Conservation (phyloP, 2,329 filamentous ascomycete species). For the Pseudocercospora fijiensis region DNA sequence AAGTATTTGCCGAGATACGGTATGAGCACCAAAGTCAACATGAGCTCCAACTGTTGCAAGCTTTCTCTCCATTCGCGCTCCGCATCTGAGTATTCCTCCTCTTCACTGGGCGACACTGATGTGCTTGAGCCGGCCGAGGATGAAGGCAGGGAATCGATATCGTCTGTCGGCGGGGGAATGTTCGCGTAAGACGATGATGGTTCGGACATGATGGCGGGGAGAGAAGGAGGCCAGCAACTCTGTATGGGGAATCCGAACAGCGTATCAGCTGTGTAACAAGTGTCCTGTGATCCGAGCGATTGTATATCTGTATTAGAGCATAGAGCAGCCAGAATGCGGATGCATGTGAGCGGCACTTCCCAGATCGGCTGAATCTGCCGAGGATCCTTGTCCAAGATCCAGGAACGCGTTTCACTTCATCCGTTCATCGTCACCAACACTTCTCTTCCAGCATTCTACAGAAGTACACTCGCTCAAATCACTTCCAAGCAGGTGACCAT, state of each 20-base stretch:
- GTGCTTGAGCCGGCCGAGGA: slow-evolving; percentile 52
- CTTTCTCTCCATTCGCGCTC: slow-evolving; percentile 94
- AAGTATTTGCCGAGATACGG: slow-evolving; percentile 94
- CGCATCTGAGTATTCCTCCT: slow-evolving; percentile 68
- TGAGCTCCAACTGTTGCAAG: slow-evolving; percentile 85
- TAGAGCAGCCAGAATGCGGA: neutral
- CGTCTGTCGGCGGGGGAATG: slow-evolving; percentile 41
- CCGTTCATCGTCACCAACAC: too few species aligned
- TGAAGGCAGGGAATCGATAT: slow-evolving; percentile 52
- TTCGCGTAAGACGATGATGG: slow-evolving; percentile 58
- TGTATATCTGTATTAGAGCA: neutral
- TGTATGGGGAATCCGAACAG: neutral
- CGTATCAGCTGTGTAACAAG: neutral
- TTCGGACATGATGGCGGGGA: slow-evolving; percentile 34
- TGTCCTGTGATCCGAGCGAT: slow-evolving; percentile 1
- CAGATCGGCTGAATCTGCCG: neutral
- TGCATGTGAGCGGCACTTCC: neutral
- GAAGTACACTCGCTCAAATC: too few species aligned
- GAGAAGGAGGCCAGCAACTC: neutral
- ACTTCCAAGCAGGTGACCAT: too few species aligned
- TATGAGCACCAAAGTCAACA: slow-evolving; percentile 91
- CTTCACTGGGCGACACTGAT: slow-evolving; percentile 47
- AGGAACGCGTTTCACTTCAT: neutral
- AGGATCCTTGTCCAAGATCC: neutral
- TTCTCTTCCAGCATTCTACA: too few species aligned